Base-by-base conservation (phyloP, 495 filamentous ascomycete species). In the Talaromyces wortmannii region DNA sequence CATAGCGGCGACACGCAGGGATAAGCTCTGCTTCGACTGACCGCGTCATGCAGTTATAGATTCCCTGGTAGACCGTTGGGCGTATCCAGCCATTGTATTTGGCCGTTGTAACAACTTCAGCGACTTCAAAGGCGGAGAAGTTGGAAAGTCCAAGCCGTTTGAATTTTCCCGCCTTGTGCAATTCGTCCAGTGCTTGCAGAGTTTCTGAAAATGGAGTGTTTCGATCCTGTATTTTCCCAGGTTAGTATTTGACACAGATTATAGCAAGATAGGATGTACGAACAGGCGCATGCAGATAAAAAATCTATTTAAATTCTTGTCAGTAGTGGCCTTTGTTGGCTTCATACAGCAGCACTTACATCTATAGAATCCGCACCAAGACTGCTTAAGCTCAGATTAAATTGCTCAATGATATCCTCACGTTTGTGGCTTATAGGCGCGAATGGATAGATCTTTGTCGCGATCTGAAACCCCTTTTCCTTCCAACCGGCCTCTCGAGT, bases 271-370 rank as follows among this genome's bases (percentile, higher is more conserved):
- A 23, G 23, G 23, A 23, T 23, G 23, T 23, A 23, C 23, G 23
- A 67, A 96, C 91, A 4, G 92, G 78, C 4, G 90, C 90, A 67
- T 96, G 92, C 7, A 96, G 77, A 58, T 96, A 96, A 69, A 88
- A 88, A 49, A 95, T 89, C 23, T 23, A 23, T 4, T 23, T 4
- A 23, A 23, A 2, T 4, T 4, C 23, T 2, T 23, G 23, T 23
- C 4, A 23, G 23, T 23, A 23, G 23, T 23, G 23, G 23, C 23
- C 4, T 23, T 23, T 23, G 2, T 23, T 23, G 23, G 4, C 1
- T 23, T 4, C 23, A 4, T 23, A 2, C 2, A 23, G 23, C 4
- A 23, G 4, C 23, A 23, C 23, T 23, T 4, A 23, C 23, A 65
- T 97, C 92, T 0, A 96, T 87, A 48, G 73, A 76, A 47, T 95